A percentile compares a stretch with the other conserved stretches of the same genome.
Evolutionary conservation across 345 rosid genomes (phyloP).

Genomic region (Salix exigua): DNA sequence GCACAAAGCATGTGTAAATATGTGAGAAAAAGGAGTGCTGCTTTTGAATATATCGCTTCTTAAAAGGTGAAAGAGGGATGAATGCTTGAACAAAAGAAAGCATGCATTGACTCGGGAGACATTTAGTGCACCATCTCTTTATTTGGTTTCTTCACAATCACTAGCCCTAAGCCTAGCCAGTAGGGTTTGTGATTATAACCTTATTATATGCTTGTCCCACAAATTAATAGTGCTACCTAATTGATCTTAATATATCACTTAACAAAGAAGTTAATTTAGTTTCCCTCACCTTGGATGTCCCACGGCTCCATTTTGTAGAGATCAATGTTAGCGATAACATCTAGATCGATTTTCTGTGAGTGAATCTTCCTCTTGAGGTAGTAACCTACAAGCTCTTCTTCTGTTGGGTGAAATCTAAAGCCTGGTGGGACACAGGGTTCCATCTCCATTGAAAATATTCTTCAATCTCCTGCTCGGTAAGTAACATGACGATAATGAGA

Average conservation of each 20-base stretch:
- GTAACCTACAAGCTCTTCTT: slow-evolving; percentile 96
- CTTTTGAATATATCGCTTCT: neutral
- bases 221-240: neutral
- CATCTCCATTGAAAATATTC: slow-evolving; percentile 47
- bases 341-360: slow-evolving; percentile 67
- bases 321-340: slow-evolving; percentile 81
- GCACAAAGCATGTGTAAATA: neutral
- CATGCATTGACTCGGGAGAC: neutral
- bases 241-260: neutral
- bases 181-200: neutral
- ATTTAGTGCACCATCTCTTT: neutral
- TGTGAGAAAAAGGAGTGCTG: neutral
- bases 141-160: neutral
- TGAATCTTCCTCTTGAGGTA: slow-evolving; percentile 77
- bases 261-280: neutral
- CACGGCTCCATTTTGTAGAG: slow-evolving; percentile 98
- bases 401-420: slow-evolving; percentile 92
- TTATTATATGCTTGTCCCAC: neutral
- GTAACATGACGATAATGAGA: slow-evolving; percentile 2
- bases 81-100: neutral
- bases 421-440: slow-evolving; percentile 86
- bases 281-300: slow-evolving; percentile 79
- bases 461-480: slow-evolving; percentile 21
- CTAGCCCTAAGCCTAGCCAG: neutral
- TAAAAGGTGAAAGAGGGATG: neutral